These are phyloP conservation scores for Starmerella vaccinii DNA, from an alignment of 805 yeast species.

Conservation along the genomic window DNA sequence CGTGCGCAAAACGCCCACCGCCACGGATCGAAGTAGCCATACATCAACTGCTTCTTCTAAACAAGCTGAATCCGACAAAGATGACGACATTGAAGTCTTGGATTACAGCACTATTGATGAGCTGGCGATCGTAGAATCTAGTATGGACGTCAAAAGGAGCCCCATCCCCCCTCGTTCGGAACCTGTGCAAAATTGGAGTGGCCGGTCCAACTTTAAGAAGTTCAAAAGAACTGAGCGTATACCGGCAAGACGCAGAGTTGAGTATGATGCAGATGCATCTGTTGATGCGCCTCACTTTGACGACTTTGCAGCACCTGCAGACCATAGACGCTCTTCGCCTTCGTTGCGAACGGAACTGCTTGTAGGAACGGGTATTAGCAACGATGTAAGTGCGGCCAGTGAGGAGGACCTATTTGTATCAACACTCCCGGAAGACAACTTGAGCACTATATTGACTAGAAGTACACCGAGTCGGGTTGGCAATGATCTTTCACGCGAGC, in stretches of 20 bases:
- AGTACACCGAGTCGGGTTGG: not conserved
- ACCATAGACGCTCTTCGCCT: not conserved
- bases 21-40: not conserved
- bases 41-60: too few species aligned
- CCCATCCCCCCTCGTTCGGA: not conserved
- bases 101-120: slow-evolving; percentile 5
- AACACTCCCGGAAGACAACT: not conserved
- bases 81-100: not conserved
- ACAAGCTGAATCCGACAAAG: too few species aligned
- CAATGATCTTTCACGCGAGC: not conserved
- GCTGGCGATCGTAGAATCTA: slow-evolving; percentile 1
- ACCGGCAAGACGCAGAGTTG: not conserved
- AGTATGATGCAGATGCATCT: not conserved
- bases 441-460: not conserved
- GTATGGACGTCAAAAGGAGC: not conserved
- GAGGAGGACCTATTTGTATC: slow-evolving; percentile 6
- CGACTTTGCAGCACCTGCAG: not conserved
- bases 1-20: not conserved
- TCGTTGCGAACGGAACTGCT: not conserved
- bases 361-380: not conserved
- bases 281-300: not conserved
- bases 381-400: not conserved
- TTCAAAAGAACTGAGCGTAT: slow-evolving; percentile 9
- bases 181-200: not conserved
- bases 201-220: slow-evolving; percentile 22